phyloP scores from a whole-genome alignment of 1,139 yeast species.

The Hyphopichia burtonii region DNA sequence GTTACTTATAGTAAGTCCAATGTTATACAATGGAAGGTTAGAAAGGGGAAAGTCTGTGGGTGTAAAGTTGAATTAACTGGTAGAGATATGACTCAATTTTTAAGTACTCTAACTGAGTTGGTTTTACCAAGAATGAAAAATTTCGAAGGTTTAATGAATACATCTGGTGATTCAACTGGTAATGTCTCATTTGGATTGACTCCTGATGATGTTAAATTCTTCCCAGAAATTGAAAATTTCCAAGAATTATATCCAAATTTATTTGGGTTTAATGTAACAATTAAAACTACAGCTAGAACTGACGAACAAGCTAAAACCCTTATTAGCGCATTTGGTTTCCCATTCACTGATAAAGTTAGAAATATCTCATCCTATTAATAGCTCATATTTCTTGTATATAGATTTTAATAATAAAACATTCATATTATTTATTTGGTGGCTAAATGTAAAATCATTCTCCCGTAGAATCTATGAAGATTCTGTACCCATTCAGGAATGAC shows the following conservation, averaged over 20 bases:
- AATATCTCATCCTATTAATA: background rate
- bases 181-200: conserved; percentile 83
- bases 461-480: conserved; percentile 5
- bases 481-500: conserved; percentile 5
- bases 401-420: background rate
- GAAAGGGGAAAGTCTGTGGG: conserved; percentile 91
- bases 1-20: conserved; percentile 73
- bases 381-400: background rate
- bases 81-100: conserved; percentile 80
- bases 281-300: conserved; percentile 87
- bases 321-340: conserved; percentile 79
- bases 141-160: conserved; percentile 72
- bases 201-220: conserved; percentile 72
- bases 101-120: conserved; percentile 82
- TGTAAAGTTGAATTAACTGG: conserved; percentile 81
- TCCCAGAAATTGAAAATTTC: conserved; percentile 92
- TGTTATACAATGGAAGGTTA: conserved; percentile 82
- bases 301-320: conserved; percentile 90
- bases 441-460: conserved; percentile 1
- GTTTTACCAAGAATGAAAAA: conserved; percentile 93
- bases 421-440: background rate
- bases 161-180: conserved; percentile 83
- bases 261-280: conserved; percentile 81
- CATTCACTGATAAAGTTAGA: conserved; percentile 44
- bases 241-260: conserved; percentile 88